Evolutionary conservation across 2,329 filamentous ascomycete species (phyloP).

Genomic region (Myriosclerotinia duriaeana): DNA sequence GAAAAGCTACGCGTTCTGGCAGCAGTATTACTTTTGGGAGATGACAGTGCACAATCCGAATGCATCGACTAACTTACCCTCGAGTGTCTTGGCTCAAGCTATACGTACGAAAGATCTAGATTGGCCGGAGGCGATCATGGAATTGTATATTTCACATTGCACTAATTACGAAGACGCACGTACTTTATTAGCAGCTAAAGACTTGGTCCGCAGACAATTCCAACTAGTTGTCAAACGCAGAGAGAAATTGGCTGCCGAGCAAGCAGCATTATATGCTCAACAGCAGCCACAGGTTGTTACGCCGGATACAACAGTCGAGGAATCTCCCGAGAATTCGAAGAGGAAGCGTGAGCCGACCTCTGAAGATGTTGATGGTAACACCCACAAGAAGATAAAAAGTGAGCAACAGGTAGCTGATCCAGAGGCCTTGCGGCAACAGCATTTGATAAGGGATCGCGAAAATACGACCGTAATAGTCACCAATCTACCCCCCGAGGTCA

Average conservation of each 20-base stretch:
- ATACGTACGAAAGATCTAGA: conserved; percentile 63
- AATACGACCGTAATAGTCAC: conserved; percentile 81
- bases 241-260: conserved; percentile 62
- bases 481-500: conserved; percentile 69
- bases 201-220: conserved; percentile 68
- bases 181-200: conserved; percentile 69
- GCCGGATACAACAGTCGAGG: conserved; percentile 37
- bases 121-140: conserved; percentile 73
- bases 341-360: conserved; percentile 68
- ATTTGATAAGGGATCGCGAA: conserved; percentile 79
- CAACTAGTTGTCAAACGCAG: conserved; percentile 64
- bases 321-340: conserved; percentile 50
- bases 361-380: conserved; percentile 51
- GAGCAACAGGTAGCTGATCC: conserved; percentile 41
- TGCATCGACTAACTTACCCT: conserved; percentile 67
- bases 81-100: conserved; percentile 72
- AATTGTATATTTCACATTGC: conserved; percentile 75
- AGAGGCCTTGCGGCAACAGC: conserved; percentile 42
- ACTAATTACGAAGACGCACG: conserved; percentile 85
- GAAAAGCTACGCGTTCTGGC: conserved; percentile 90
- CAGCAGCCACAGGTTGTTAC: conserved; percentile 37
- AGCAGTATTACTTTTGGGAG: conserved; percentile 89
- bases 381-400: conserved; percentile 65
- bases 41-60: conserved; percentile 52
- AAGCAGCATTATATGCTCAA: conserved; percentile 52